Base-by-base conservation (phyloP, 306 rosid genomes). In the Pyrus betulifolia region DNA sequence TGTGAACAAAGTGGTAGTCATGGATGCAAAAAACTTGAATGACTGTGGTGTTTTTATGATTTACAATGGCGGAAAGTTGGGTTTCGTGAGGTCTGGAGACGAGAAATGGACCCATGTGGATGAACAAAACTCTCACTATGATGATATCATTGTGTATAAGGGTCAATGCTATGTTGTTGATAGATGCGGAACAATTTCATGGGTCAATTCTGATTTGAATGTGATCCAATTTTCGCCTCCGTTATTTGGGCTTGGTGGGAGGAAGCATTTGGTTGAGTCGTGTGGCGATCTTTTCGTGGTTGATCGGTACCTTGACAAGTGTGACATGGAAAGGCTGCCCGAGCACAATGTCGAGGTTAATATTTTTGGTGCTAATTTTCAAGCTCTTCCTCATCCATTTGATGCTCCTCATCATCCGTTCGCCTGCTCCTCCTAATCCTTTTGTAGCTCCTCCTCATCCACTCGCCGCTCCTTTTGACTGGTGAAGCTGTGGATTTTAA, bases 221-320 rank as follows among this genome's bases (percentile, higher is more conserved):
- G 8, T 84, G 83, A 77, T 75, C 30, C 85, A 57, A 21, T 75
- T 82, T 83, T 77, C 85, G 10, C 87, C 85, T 11, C 64, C 18
- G 2, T 11, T 82, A 5, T 13, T 42, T 5, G 80, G 75, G 8
- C 49, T 30, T 4, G 83, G 83, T 1, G 42, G 35, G 6, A 64
- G 13, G 72, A 84, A 87, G 75, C 65, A 77, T 12, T 71, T 87
- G 83, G 83, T 87, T 27, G 86, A 70, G 75, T 82, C 45, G 8
- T 30, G 76, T 22, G 87, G 88, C 11, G 76, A 79, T 33, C 86
- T 87, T 17, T 80, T 74, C 61, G 82, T 84, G 15, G 78, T 87
- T 31, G 90, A 82, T 72, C 61, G 80, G 63, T 57, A 71, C 63
- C 14, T 66, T 45, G 71, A 55, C 17, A 30, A n/a, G 17, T 38